Base-by-base conservation (phyloP, 177 flowering plant species). In the Vitis hybrid region DNA sequence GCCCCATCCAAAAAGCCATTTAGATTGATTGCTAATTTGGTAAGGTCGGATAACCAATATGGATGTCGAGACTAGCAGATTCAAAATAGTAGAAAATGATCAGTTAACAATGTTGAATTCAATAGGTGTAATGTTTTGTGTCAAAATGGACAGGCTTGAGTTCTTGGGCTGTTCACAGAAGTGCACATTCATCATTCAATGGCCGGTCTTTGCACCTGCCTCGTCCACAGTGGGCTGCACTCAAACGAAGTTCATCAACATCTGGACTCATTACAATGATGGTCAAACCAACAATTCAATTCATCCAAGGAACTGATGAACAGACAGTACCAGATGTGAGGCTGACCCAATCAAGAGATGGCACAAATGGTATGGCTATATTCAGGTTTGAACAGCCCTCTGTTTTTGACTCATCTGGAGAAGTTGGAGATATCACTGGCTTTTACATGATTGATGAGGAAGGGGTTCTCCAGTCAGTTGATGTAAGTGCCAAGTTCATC, bases 371-470 rank as follows among this genome's bases (percentile, higher is more conserved):
- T 18, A 66, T 90, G 78, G 99, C 99, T 8, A 84, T 80, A 46
- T 95, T 95, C 82, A 77, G 64, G 48, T 95, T 95, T 61, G 91
- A 89, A 0, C 79, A 93, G 63, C 98, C 98, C 6, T 95, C 99
- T 1, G 98, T 95, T 2, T 95, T 95, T 65, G 99, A 95, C 70
- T 84, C 97, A 2, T 86, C 97, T 5, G 77, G 89, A 52, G 94
- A 88, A 73, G 87, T 93, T 30, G 99, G 99, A 35, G 99, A 95
- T 2, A 95, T 95, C 65, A 95, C 99, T 3, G 98, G 98, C 8
- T 88, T 95, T 64, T 95, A 87, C 88, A 91, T 93, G 98, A 95
- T 91, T 62, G 99, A 95, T 76, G 99, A 93, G 76, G 99, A 93
- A 84, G 99, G 99, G 30, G 82, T 82, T 63, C 87, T 95, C 70